Percentiles rank a stretch among this genome's conserved stretches.
Conservation (phyloP, 2,329 filamentous ascomycete species). For the Nemania sp. region DNA sequence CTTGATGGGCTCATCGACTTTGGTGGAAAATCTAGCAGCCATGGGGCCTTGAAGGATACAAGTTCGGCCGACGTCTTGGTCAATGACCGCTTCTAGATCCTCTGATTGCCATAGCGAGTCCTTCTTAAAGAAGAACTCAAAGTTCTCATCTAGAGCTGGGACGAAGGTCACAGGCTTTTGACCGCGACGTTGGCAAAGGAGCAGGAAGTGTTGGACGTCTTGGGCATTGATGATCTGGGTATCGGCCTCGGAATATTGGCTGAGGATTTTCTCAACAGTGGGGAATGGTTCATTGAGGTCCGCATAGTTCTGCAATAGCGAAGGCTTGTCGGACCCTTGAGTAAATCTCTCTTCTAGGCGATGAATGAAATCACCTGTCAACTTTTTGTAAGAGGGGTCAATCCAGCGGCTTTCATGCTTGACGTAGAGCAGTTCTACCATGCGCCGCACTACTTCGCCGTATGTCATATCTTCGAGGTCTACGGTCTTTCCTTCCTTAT, state of each 20-base stretch:
- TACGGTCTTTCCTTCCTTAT: conserved; percentile 76
- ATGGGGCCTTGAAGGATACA: conserved; percentile 96
- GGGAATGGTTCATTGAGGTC: conserved; percentile 83
- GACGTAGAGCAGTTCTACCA: conserved; percentile 90
- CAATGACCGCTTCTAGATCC: conserved; percentile 93
- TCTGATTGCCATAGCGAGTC: conserved; percentile 99
- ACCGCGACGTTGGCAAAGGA: conserved; percentile 85
- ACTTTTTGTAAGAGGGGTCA: conserved; percentile 76
- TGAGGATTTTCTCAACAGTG: conserved; percentile 76
- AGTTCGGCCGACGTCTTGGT: conserved; percentile 91
- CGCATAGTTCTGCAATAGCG: conserved; percentile 84
- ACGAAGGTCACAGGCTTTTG: conserved; percentile 99
- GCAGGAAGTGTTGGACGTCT: conserved; percentile 94
- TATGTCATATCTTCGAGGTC: conserved; percentile 98
- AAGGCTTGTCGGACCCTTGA: conserved; percentile 68
- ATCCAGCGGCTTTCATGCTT: conserved; percentile 93
- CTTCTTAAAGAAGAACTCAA: conserved; percentile 99
- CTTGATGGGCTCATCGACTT: conserved; percentile 91
- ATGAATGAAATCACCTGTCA: conserved; percentile 94
- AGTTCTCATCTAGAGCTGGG: conserved; percentile 91
- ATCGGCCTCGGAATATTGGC: conserved; percentile 83
- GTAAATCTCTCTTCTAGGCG: conserved; percentile 97
- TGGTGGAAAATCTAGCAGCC: conserved; percentile 85
- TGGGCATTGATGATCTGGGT: conserved; percentile 95
- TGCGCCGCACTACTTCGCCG: conserved; percentile 79